These are phyloP conservation scores for Alternaria longipes DNA, from an alignment of 2,329 filamentous ascomycete species.

Conservation along the genomic window DNA sequence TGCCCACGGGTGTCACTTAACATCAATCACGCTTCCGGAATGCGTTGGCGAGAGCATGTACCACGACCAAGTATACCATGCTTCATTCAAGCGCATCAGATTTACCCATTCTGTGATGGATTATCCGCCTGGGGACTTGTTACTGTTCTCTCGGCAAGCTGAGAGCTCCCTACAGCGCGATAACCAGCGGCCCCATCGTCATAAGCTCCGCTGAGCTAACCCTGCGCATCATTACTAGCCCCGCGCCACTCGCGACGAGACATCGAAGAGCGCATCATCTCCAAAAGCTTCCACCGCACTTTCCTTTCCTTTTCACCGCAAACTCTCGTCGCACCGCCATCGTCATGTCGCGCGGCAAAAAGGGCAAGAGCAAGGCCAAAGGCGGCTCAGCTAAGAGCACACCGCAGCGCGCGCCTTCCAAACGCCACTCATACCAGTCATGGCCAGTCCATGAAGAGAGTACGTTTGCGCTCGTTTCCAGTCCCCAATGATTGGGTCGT, in stretches of 20 bases:
- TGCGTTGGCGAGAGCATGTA: conserved; percentile 1
- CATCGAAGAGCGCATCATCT: conserved; percentile 18
- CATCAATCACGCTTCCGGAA: conserved; percentile 5
- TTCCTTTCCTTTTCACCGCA: not conserved
- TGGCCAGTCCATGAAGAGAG: conserved; percentile 26
- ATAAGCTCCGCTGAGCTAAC: conserved; percentile 14
- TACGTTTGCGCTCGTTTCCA: conserved; percentile 27
- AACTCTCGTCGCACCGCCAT: not conserved
- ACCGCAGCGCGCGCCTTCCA: conserved; percentile 30
- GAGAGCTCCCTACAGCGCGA: not conserved
- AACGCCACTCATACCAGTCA: conserved; percentile 21
- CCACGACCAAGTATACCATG: not conserved
- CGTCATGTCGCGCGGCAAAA: conserved; percentile 39
- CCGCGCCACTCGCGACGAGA: conserved; percentile 13
- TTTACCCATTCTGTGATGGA: not conserved
- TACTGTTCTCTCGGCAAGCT: not conserved
- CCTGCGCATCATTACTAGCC: conserved; percentile 7
- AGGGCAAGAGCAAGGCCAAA: conserved; percentile 41
- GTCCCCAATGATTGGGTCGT: conserved; percentile 19
- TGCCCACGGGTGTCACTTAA: conserved; percentile 3
- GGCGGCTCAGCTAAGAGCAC: conserved; percentile 29
- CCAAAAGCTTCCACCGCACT: conserved; percentile 5
- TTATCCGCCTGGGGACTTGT: not conserved
- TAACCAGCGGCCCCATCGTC: conserved; percentile 8
- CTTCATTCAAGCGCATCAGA: not conserved